phyloP scores from a whole-genome alignment of 139 green algal genomes.

The Asterochloris erici region DNA sequence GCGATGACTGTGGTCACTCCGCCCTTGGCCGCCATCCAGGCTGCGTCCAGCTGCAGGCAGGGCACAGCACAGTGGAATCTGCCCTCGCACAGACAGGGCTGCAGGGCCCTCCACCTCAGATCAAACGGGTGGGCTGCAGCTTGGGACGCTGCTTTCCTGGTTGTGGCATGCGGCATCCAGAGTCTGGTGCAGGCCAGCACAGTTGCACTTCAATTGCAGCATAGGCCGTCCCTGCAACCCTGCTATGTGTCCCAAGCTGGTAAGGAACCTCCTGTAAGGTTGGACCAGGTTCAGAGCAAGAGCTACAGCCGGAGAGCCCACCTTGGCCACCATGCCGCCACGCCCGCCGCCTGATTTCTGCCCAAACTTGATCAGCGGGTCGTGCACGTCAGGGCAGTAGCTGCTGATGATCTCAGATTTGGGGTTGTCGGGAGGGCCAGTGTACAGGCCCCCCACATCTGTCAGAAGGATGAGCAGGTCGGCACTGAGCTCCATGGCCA shows the following conservation, averaged over 20 bases:
- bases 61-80: too few relatives aligned
- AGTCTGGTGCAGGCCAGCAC: too few relatives aligned
- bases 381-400: constrained; percentile 32
- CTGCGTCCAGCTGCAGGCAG: constrained; percentile 23
- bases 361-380: constrained; percentile 45
- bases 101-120: too few relatives aligned
- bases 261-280: too few relatives aligned
- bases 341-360: constrained; percentile 39
- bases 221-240: too few relatives aligned
- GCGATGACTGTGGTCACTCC: constrained; percentile 51
- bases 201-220: too few relatives aligned
- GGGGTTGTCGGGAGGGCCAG: constrained; percentile 34
- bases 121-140: too few relatives aligned
- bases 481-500: constrained; percentile 52
- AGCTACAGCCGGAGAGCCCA: constrained; percentile 1
- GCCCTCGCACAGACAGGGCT: too few relatives aligned
- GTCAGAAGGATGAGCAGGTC: constrained; percentile 58
- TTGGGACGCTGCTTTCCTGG: too few relatives aligned
- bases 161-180: too few relatives aligned
- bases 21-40: constrained; percentile 42
- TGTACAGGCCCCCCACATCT: constrained; percentile 58
- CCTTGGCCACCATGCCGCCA: constrained; percentile 59
- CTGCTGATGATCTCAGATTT: constrained; percentile 32
- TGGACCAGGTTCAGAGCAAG: too few relatives aligned
- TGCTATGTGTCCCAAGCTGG: too few relatives aligned